Percentiles rank a stretch among this genome's conserved stretches.
These are phyloP conservation scores for Pichia californica DNA, from an alignment of 805 yeast species.

Conservation along the genomic window DNA sequence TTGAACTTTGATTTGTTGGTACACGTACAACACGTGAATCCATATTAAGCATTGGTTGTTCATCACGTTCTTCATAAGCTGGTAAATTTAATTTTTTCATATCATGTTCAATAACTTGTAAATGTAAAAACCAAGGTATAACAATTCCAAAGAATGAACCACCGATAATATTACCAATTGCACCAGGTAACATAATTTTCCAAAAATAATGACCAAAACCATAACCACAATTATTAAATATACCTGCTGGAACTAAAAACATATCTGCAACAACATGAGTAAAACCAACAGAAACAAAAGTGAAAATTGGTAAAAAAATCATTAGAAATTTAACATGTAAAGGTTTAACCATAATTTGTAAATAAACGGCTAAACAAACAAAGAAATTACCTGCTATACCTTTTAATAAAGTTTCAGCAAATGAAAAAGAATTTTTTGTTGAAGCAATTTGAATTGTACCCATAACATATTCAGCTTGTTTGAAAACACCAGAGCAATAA, in stretches of 20 bases:
- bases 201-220: slow-evolving; percentile 62
- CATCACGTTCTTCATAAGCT: slow-evolving; percentile 63
- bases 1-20: slow-evolving; percentile 7
- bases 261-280: slow-evolving; percentile 82
- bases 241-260: slow-evolving; percentile 59
- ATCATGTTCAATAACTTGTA: slow-evolving; percentile 68
- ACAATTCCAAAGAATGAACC: slow-evolving; percentile 60
- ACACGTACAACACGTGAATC: slow-evolving; percentile 71
- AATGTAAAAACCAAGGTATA: slow-evolving; percentile 68
- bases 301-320: slow-evolving; percentile 63
- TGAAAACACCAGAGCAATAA: slow-evolving; percentile 46
- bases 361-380: slow-evolving; percentile 68
- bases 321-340: slow-evolving; percentile 64
- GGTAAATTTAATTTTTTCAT: slow-evolving; percentile 58
- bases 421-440: slow-evolving; percentile 38
- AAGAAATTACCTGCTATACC: slow-evolving; percentile 73
- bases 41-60: slow-evolving; percentile 69
- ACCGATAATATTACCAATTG: slow-evolving; percentile 75
- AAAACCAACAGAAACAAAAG: slow-evolving; percentile 74
- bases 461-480: slow-evolving; percentile 32
- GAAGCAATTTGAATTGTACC: slow-evolving; percentile 46
- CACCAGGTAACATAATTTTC: slow-evolving; percentile 66
- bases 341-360: slow-evolving; percentile 75
- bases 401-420: slow-evolving; percentile 59
- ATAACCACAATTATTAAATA: slow-evolving; percentile 59